Conservation (phyloP, 2,329 filamentous ascomycete species). For the Cylindrodendrum hubeiense region DNA sequence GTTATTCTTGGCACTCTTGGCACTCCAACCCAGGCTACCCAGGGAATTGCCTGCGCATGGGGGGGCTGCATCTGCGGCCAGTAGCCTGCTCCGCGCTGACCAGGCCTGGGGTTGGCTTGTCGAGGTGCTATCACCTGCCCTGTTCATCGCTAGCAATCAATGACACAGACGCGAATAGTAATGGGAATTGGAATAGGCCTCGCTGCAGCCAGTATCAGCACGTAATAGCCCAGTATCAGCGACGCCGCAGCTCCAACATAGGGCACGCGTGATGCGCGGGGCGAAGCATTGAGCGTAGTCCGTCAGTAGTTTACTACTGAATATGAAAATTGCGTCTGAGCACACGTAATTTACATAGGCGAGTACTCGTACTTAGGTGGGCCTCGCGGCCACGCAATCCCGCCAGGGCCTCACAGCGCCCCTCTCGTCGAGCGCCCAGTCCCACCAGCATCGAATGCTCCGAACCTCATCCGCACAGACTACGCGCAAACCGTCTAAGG, state of each 20-base stretch:
- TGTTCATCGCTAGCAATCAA: background rate
- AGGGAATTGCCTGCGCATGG: too few species aligned
- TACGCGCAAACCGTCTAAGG: constrained; percentile 11
- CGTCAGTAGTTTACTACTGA: background rate
- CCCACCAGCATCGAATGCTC: background rate
- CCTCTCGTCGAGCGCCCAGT: background rate
- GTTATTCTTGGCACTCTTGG: constrained; percentile 11
- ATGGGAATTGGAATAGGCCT: background rate
- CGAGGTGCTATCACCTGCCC: constrained; percentile 14
- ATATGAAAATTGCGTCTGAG: background rate
- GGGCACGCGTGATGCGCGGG: too few species aligned
- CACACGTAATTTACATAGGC: too few species aligned
- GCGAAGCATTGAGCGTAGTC: background rate
- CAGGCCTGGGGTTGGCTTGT: background rate
- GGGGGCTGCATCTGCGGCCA: too few species aligned
- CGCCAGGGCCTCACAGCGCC: background rate
- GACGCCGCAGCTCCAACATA: too few species aligned
- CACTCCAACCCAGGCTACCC: too few species aligned
- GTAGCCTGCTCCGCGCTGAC: background rate
- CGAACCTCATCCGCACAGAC: background rate
- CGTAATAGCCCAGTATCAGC: too few species aligned
- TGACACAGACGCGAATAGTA: background rate
- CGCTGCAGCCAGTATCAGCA: background rate
- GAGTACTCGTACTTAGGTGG: too few species aligned
- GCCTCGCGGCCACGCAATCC: background rate